Evolutionary conservation across 352 stramenopile species (phyloP).

Genomic region (Pythium volutum): DNA sequence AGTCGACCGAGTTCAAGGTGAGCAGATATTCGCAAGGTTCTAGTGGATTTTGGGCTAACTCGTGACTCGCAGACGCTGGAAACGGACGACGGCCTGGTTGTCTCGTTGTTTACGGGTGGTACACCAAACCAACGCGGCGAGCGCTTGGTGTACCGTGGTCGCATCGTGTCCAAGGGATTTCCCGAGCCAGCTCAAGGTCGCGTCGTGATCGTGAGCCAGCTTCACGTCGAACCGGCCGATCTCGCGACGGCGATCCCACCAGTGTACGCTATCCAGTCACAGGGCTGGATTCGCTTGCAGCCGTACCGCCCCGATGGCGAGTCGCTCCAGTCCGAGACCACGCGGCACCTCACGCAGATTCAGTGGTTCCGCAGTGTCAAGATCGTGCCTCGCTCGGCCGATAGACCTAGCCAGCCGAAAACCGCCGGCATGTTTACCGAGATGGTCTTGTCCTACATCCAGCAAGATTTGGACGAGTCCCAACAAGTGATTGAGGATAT

Average conservation of each 20-base stretch:
- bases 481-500: conserved; percentile 12
- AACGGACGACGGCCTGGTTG: no score
- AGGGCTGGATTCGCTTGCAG: conserved; percentile 9
- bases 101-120: no score
- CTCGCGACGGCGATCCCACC: not conserved
- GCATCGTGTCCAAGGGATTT: conserved; percentile 2
- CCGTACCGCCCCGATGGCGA: conserved; percentile 4
- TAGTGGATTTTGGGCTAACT: no score
- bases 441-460: conserved; percentile 4
- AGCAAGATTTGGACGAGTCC: conserved; percentile 6
- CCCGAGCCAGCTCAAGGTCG: not conserved
- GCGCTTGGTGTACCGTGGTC: not conserved
- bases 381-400: conserved; percentile 1
- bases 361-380: conserved; percentile 9
- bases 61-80: no score
- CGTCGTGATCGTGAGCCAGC: conserved; percentile 10
- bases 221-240: conserved; percentile 6
- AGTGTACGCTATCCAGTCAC: conserved; percentile 7
- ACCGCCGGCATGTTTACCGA: conserved; percentile 1
- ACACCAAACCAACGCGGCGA: no score
- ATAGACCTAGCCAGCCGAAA: not conserved
- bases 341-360: conserved; percentile 10
- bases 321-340: not conserved
- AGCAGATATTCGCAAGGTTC: no score
- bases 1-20: conserved; percentile 9